Base-by-base conservation (phyloP, 1,284 basidiomycete species). In the Boletus hoseneyae region DNA sequence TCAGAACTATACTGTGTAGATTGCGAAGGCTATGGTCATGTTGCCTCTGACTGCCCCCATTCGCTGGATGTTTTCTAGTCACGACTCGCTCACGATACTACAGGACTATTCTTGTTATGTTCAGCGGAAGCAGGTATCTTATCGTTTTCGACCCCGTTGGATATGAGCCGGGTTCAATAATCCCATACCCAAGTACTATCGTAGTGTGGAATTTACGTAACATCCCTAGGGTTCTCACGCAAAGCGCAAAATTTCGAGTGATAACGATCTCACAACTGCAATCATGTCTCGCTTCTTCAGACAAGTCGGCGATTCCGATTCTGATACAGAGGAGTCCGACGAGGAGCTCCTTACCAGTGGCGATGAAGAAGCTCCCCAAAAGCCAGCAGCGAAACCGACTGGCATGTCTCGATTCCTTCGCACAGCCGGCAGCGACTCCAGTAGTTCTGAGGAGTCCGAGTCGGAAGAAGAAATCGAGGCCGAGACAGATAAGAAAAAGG, bases 201-300 rank as follows among this genome's bases (percentile, higher is more conserved):
- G 3, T 48, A 42, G 19, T 35, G 19, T 48, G 45, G 13, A 16
- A 1, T 37, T 65, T 61, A 61, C 46, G 60, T 64, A 66, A 62
- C 23, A 4, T 2, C 2, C 23, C 6, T 27, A 21, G n/a, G 37
- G 4, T 60, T 55, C 58, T 35, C 62, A 63, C 50, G 43, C 27
- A 27, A 15, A 5, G 11, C 23, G 27, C 50, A 50, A 67, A 64
- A 52, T 55, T 64, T 58, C n/a, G 43, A 48, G 58, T 45, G 63
- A 68, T 65, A 67, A 53, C 60, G 44, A 66, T 66, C 60, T 53
- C 36, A 37, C 40, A 43, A 40, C 18, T 39, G 30, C 56, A 56
- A 55, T 51, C 55, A 90, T 93, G 90, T 93, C 90, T 53, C 83
- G 90, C 66, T 93, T 93, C 75, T 92, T 92, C 76, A 85, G 87